Evolutionary conservation across 2,329 filamentous ascomycete species (phyloP).

Genomic region (Penicillium fuscoglaucum): DNA sequence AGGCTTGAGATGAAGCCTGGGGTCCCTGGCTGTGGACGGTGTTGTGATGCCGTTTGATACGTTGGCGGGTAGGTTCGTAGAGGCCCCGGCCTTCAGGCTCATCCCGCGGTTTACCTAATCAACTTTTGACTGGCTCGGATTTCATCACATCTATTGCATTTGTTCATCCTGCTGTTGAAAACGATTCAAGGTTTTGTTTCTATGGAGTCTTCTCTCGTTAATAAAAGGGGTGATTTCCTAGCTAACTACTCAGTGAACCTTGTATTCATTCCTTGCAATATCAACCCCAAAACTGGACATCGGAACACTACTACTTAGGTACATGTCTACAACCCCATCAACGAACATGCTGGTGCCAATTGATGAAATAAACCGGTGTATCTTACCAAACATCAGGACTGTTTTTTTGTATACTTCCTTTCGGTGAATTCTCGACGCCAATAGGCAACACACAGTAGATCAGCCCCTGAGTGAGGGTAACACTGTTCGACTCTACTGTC

Average conservation of each 20-base stretch:
- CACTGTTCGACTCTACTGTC: not conserved
- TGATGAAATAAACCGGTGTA: not conserved
- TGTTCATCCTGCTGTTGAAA: not conserved
- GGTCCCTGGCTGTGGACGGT: not conserved
- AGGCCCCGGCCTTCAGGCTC: not conserved
- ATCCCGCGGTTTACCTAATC: slow-evolving; percentile 9
- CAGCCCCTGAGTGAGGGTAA: not conserved
- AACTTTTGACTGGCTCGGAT: not conserved
- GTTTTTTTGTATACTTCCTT: not conserved
- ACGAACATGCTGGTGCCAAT: not conserved
- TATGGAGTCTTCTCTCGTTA: not conserved
- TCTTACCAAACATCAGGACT: not conserved
- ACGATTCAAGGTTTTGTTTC: too few species aligned
- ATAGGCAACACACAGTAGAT: not conserved
- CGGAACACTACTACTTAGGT: not conserved
- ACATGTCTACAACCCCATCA: not conserved
- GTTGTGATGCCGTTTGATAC: not conserved
- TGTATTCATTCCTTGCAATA: not conserved
- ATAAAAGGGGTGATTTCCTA: too few species aligned
- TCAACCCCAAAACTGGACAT: not conserved
- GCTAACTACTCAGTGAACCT: too few species aligned
- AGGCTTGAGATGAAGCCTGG: not conserved
- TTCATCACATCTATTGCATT: not conserved
- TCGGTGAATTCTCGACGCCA: not conserved
- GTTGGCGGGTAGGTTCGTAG: slow-evolving; percentile 4